Conservation (phyloP, 202 grass and related monocot genomes). For the Carex arenaria region DNA sequence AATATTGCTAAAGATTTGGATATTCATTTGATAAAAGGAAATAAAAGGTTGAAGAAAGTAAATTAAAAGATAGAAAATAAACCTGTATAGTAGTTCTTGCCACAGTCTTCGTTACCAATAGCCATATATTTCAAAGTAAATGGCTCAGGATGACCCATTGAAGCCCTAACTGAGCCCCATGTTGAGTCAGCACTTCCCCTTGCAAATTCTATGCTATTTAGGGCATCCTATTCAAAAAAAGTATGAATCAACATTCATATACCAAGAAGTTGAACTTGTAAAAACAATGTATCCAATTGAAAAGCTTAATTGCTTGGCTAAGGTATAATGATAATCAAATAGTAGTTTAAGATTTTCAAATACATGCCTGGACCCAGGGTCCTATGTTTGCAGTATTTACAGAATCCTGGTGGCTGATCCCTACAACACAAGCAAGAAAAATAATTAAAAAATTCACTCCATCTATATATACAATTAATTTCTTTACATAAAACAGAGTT, state of each 20-base stretch:
- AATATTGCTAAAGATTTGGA: neutral
- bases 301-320: neutral
- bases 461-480: neutral
- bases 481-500: neutral
- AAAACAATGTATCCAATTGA: neutral
- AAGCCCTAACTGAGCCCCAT: slow-evolving; percentile 72
- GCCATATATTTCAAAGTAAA: slow-evolving; percentile 71
- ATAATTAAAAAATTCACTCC: slow-evolving; percentile 10
- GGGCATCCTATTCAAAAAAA: slow-evolving; percentile 47
- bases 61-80: slow-evolving; percentile 10
- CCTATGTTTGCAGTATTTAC: slow-evolving; percentile 34
- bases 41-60: neutral
- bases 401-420: slow-evolving; percentile 57
- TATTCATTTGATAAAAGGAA: neutral
- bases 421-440: slow-evolving; percentile 28
- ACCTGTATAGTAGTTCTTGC: slow-evolving; percentile 70
- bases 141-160: slow-evolving; percentile 67
- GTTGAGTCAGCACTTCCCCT: slow-evolving; percentile 65
- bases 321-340: neutral
- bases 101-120: slow-evolving; percentile 82
- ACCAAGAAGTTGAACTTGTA: slow-evolving; percentile 1
- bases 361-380: slow-evolving; percentile 65
- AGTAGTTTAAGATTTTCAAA: neutral
- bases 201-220: slow-evolving; percentile 88
- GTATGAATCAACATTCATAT: neutral